Evolutionary conservation across 192 early-diverging fungal genomes (phyloP), one percentile per base, ranked within the genome.

Genomic region (Podochytrium sp.): DNA sequence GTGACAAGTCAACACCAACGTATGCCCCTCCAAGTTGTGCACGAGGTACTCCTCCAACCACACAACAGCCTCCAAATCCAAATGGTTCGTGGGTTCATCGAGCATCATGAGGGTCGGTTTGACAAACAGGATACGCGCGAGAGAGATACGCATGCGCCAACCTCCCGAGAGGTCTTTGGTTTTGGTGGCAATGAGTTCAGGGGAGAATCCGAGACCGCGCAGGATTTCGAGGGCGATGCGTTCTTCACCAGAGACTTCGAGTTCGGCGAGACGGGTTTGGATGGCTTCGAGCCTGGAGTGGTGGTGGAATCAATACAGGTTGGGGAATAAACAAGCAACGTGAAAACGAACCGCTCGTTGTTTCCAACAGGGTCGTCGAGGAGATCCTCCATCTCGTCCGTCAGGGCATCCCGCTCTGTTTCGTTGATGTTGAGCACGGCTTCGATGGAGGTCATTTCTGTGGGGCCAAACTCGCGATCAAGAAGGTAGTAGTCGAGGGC

Each of bases 131-230:
- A 96, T 95, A 73, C 93, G 87, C 40, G 98, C 96, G 32, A 99
- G 90, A 6, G 96, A 92, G 50, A 99, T 96, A 74, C 98, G 86
- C 98, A 99, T 99, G 70, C 98, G 90, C 98, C 98, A 99, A 77
- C 98, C 98, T 89, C 98, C 98, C 78, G 96, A 98, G 79, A 99
- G 90, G 75, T 96, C 94, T 85, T 93, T 96, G 58, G 98, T 99
- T 71, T 86, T 87, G 80, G 93, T 91, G 73, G 86, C 80, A 95
- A 98, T 98, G 62, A 90, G 91, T 41, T 85, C 80, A 71, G 89
- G 84, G 69, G 77, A 83, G 84, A 99, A 99, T 62, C 98, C 98
- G 50, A 99, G 87, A 89, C 98, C 98, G 78, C 92, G 76, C 37
- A 99, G 88, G 49, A 99, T 88, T 64, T 89, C 90, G 39, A 90